Evolutionary conservation across 345 rosid genomes (phyloP).

Genomic region (Rhizophora mangle): DNA sequence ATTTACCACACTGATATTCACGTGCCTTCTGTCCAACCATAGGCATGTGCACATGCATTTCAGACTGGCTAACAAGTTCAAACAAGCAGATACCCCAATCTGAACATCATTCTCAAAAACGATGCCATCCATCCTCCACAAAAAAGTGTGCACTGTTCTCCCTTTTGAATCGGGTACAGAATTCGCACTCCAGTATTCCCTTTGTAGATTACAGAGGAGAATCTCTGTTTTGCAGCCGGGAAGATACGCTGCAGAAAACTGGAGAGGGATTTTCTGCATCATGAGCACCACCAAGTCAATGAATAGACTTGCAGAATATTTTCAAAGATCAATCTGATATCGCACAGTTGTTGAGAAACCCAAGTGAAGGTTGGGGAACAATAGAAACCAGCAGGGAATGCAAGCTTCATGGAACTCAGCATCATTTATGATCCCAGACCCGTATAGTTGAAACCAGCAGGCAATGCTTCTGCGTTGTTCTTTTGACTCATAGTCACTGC

Average conservation of each 20-base stretch:
- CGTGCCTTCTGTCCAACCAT: slow-evolving; percentile 33
- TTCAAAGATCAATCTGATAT: neutral
- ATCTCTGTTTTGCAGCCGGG: slow-evolving; percentile 54
- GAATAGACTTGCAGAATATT: neutral
- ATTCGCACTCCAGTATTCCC: slow-evolving; percentile 54
- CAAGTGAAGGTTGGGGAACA: no score
- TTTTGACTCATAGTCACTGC: no score
- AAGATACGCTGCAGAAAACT: slow-evolving; percentile 52
- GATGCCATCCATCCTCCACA: slow-evolving; percentile 72
- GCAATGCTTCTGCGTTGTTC: no score
- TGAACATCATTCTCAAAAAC: slow-evolving; percentile 48
- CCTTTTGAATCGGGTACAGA: slow-evolving; percentile 65
- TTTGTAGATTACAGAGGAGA: slow-evolving; percentile 40
- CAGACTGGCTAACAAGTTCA: slow-evolving; percentile 49
- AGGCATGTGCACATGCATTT: slow-evolving; percentile 58
- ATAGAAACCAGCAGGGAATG: no score
- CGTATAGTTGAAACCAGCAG: no score
- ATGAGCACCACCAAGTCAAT: slow-evolving; percentile 4
- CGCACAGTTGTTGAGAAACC: no score
- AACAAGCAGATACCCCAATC: slow-evolving; percentile 53
- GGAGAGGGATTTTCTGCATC: slow-evolving; percentile 56
- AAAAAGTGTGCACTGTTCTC: slow-evolving; percentile 59
- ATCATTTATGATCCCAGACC: no score
- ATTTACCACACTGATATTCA: slow-evolving; percentile 17
- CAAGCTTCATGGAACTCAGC: no score